Evolutionary conservation across 2,329 filamentous ascomycete genomes (phyloP).

Genomic region (Nannizzia gypsea): DNA sequence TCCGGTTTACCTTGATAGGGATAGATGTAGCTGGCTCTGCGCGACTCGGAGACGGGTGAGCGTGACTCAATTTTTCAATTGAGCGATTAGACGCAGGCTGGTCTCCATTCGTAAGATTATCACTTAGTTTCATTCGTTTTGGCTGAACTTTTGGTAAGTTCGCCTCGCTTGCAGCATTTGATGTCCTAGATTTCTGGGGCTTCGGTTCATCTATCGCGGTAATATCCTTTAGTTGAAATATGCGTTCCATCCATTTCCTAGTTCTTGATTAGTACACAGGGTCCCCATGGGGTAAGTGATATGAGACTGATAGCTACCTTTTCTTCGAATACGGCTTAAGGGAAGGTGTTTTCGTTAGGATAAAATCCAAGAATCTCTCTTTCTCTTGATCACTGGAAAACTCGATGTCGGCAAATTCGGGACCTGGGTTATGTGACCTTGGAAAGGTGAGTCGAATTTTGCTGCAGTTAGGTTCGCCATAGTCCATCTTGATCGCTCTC

Average conservation of each 20-base stretch:
- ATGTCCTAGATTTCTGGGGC: neutral
- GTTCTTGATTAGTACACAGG: constrained; percentile 6
- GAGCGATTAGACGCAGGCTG: neutral
- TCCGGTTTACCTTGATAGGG: constrained; percentile 21
- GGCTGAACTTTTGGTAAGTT: neutral
- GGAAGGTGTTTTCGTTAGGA: neutral
- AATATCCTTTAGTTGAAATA: constrained; percentile 15
- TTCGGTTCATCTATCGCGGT: neutral
- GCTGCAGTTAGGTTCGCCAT: constrained; percentile 16
- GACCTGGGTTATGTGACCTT: constrained; percentile 11
- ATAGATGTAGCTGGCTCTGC: constrained; percentile 16
- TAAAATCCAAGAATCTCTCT: constrained; percentile 3
- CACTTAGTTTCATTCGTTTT: constrained; percentile 13
- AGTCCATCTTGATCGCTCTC: constrained; percentile 16
- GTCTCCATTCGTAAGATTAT: constrained; percentile 5
- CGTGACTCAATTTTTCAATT: constrained; percentile 1
- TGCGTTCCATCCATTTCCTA: constrained; percentile 26
- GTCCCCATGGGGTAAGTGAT: neutral
- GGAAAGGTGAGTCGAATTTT: constrained; percentile 24
- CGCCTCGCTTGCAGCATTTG: neutral
- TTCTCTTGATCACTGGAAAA: constrained; percentile 6
- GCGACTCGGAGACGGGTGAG: constrained; percentile 9
- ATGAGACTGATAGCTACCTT: constrained; percentile 4
- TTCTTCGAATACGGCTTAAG: neutral
- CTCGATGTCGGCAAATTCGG: constrained; percentile 4